Evolutionary conservation across 306 rosid genomes (phyloP).

Genomic region (Ammopiptanthus mongolicus): DNA sequence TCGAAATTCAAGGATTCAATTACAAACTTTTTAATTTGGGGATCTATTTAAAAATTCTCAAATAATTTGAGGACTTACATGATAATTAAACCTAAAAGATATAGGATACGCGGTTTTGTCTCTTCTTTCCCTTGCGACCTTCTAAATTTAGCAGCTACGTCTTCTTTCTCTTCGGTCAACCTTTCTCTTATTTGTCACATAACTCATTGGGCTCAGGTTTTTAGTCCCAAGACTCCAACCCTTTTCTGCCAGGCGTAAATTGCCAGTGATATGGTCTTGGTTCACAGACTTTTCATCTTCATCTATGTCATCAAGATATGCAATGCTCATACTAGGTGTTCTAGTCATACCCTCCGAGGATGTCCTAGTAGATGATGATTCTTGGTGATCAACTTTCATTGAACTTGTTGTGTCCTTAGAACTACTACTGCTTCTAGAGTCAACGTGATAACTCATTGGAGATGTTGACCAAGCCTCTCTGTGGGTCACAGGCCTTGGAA

Average conservation of each 20-base stretch:
- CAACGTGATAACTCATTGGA: neutral
- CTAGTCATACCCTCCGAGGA: neutral
- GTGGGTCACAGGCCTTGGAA: neutral
- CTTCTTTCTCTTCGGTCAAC: neutral
- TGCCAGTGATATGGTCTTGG: too few relatives aligned
- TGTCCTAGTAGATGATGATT: neutral
- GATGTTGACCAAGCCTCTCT: neutral
- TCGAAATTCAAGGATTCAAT: too few relatives aligned
- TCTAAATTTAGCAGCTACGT: neutral
- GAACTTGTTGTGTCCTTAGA: neutral
- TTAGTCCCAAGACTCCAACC: neutral
- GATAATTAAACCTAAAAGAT: too few relatives aligned
- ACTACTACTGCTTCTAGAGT: neutral
- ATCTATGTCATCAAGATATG: neutral
- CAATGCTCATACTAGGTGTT: neutral
- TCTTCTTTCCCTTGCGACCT: neutral
- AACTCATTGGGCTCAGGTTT: neutral
- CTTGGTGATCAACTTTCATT: neutral
- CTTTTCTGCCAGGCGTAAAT: too few relatives aligned
- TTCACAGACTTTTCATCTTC: neutral
- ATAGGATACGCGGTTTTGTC: neutral
- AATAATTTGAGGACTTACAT: too few relatives aligned
- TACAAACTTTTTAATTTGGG: too few relatives aligned
- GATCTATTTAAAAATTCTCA: too few relatives aligned
- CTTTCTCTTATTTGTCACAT: neutral